Evolutionary conservation across 2,329 filamentous ascomycete genomes (phyloP), one percentile per base, ranked within the genome.

Genomic region (Beauveria sp.): DNA sequence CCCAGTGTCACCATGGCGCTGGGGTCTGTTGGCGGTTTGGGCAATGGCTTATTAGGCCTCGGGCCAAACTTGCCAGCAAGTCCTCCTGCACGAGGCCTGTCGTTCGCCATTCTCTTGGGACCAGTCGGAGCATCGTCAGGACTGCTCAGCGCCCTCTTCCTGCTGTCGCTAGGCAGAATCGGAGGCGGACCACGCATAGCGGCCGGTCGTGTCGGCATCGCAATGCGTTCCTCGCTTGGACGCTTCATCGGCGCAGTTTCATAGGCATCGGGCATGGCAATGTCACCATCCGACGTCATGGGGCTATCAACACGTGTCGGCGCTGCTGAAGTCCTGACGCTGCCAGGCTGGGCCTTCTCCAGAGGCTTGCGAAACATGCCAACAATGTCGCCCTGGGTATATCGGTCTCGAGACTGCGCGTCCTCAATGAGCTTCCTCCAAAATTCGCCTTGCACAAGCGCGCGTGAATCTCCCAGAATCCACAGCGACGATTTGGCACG

Each of bases 401-500:
- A 96, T 10, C 87, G 79, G 64, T 89, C 83, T 69, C 95, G 85
- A 22, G 76, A 73, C 68, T 86, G 86, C 6, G 95, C 89, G 74
- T 99, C 90, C 40, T 89, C 83, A 58, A 99, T 91, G 49, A 99
- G 81, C 65, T 87, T 88, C 64, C 83, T 86, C 95, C 96, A 99
- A 74, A 91, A 97, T 70, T 95, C 86, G 63, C 95, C 95, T 70
- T 96, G 89, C 26, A 88, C 80, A 58, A 99, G 81, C 40, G 93
- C 91, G 62, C 88, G 83, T 0, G 95, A 95, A 74, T 98, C 96
- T 66, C 95, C 95, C 28, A 99, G 82, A 62, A 99, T 93, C 90
- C 93, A 99, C 10, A 99, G 82, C 40, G 93, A 97, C 10, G 91
- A 96, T 74, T 96, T 97, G 5, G 95, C 96, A 79, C 95, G 89